A percentile compares a stretch with the other conserved stretches of the same genome.
Conservation (phyloP, 139 green algal species). For the Asterochloris erici region DNA sequence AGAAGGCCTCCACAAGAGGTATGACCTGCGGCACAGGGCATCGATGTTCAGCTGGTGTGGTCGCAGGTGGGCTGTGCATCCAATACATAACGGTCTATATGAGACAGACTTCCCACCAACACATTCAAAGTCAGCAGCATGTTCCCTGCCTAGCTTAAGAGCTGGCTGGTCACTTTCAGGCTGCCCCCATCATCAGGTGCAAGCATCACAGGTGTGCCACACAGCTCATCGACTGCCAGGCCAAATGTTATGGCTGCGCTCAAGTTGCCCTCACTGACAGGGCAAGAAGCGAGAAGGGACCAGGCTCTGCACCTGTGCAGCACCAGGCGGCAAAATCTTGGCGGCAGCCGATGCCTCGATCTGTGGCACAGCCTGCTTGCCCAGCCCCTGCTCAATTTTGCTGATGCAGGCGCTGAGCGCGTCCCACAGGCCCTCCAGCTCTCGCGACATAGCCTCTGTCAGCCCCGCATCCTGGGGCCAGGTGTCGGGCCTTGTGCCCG, state of each 20-base stretch:
- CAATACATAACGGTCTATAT: not conserved
- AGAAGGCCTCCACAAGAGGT: slow-evolving; percentile 92
- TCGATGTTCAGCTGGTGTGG: not conserved
- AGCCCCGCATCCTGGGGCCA: slow-evolving; percentile 17
- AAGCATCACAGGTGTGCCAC: no score
- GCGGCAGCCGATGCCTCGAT: slow-evolving; percentile 16
- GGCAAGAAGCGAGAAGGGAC: not conserved
- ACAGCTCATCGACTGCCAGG: no score
- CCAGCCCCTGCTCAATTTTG: slow-evolving; percentile 16
- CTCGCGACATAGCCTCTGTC: slow-evolving; percentile 21
- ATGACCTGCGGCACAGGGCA: slow-evolving; percentile 52
- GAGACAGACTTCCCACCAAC: not conserved
- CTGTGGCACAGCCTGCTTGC: slow-evolving; percentile 2
- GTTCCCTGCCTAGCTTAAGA: no score
- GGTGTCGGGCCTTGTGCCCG: not conserved
- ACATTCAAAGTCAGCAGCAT: not conserved
- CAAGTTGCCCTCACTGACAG: not conserved
- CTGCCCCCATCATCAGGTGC: no score
- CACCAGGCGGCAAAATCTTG: slow-evolving; percentile 34
- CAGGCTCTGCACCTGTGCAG: not conserved
- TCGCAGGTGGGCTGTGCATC: not conserved
- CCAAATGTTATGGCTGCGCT: no score
- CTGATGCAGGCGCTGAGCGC: slow-evolving; percentile 44
- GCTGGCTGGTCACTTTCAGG: no score
- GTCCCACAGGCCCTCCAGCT: slow-evolving; percentile 51